These are phyloP conservation scores for Mariannaea sp. DNA, from an alignment of 2,329 filamentous ascomycete genomes.

Conservation along the genomic window DNA sequence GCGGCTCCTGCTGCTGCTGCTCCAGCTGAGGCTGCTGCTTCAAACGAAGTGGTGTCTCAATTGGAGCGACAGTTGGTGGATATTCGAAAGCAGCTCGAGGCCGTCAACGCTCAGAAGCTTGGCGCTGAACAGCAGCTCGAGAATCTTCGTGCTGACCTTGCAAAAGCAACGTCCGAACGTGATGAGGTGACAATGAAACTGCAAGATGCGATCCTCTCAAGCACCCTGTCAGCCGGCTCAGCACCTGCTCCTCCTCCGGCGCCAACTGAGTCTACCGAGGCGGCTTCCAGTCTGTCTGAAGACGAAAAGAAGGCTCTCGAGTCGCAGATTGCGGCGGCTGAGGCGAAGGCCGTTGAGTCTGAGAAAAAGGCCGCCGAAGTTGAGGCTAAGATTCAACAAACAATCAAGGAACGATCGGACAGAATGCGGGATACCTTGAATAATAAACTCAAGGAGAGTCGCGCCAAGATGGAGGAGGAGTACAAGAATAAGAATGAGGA, in stretches of 20 bases:
- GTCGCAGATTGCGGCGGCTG: conserved; percentile 63
- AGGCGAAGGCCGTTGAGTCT: conserved; percentile 66
- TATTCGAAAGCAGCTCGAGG: conserved; percentile 66
- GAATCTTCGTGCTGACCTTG: conserved; percentile 61
- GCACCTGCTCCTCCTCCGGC: conserved; percentile 15
- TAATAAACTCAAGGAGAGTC: conserved; percentile 72
- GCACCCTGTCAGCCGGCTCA: conserved; percentile 40
- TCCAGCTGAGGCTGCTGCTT: conserved; percentile 45
- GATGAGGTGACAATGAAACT: conserved; percentile 59
- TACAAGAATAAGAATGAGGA: conserved; percentile 60
- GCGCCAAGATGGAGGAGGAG: conserved; percentile 56
- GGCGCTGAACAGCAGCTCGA: conserved; percentile 67
- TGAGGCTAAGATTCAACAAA: conserved; percentile 64
- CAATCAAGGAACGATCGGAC: conserved; percentile 68
- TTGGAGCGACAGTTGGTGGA: conserved; percentile 56
- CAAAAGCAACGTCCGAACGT: conserved; percentile 64
- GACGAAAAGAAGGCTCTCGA: conserved; percentile 66
- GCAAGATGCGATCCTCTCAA: conserved; percentile 45
- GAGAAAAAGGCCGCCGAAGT: conserved; percentile 67
- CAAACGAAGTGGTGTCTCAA: conserved; percentile 52
- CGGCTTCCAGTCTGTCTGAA: conserved; percentile 48
- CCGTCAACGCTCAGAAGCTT: conserved; percentile 69
- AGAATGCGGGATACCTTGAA: conserved; percentile 71
- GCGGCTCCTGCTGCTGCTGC: conserved; percentile 41
- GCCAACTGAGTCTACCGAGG: conserved; percentile 22